Base-by-base conservation (phyloP, 768 basidiomycete genomes). In the Hemileccinum rubropunctum region DNA sequence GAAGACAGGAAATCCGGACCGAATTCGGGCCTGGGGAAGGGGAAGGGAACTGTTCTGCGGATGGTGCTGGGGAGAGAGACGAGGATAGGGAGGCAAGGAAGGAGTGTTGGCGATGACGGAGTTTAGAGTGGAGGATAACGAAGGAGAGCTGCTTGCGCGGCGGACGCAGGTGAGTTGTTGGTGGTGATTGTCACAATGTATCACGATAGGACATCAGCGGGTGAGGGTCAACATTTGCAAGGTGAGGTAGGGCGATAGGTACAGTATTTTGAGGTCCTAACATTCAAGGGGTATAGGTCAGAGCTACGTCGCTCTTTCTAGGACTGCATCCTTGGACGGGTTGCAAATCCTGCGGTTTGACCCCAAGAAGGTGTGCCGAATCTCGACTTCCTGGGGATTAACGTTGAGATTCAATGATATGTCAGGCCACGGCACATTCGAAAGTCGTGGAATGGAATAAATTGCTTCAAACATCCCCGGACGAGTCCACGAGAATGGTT, bases 181-280 rank as follows among this genome's bases (percentile, higher is more conserved):
- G 6, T 34, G 12, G 21, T 6, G 23, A 23, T 14, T 1, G n/a
- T 26, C 6, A 6, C 3, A 3, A 6, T 42, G n/a, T n/a, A n/a
- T n/a, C n/a, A n/a, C 15, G 14, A n/a, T n/a, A 21, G 5, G 33
- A 32, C n/a, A 6, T 37, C 76, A 80, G 38, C 73, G 77, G 38
- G 80, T 86, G 47, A 83, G 77, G 58, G 75, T 87, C 28, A 83
- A 86, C 61, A 76, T 88, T 15, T 74, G 77, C 10, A 75, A 70
- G 34, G 76, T 75, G 42, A 34, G 63, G 45, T 11, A 1, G 14
- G 23, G 23, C 4, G 1, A 0, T n/a, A n/a, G 5, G n/a, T n/a
- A n/a, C n/a, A n/a, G 10, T 2, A 12, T 11, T 17, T n/a, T n/a
- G 13, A 15, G n/a, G 14, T 17, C 1, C 9, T 14, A n/a, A 10